A percentile compares a stretch with the other conserved stretches of the same genome.
These are phyloP conservation scores for Pseudozyma tsukubaensis DNA, from an alignment of 1,284 basidiomycete genomes.

Conservation along the genomic window DNA sequence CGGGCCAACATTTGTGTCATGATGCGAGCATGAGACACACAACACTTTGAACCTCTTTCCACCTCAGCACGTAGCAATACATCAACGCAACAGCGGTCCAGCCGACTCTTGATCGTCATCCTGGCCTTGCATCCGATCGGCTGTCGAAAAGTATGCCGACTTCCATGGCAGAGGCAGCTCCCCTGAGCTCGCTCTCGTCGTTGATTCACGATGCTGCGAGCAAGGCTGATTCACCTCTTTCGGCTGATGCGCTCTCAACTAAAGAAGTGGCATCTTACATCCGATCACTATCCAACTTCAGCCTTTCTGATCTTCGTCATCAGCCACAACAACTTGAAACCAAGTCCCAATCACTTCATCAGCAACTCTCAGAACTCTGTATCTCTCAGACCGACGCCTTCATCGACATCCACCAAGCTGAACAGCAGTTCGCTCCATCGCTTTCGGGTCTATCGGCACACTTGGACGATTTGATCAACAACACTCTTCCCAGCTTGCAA, in stretches of 20 bases:
- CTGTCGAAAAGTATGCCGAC: conserved; percentile 1
- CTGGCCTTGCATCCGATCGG: too few species aligned
- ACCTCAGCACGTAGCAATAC: neutral
- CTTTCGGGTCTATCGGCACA: conserved; percentile 21
- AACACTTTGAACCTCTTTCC: neutral
- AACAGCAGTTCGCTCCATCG: conserved; percentile 40
- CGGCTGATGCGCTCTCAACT: conserved; percentile 21
- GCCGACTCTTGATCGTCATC: too few species aligned
- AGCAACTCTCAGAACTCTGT: conserved; percentile 49
- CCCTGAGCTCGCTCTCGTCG: conserved; percentile 14
- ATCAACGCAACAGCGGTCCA: too few species aligned
- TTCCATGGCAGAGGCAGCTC: neutral
- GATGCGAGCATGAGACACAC: neutral
- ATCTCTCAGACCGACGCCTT: conserved; percentile 53
- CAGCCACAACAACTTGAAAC: conserved; percentile 40
- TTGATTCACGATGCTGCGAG: conserved; percentile 25
- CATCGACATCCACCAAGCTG: conserved; percentile 42
- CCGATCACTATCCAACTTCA: conserved; percentile 45
- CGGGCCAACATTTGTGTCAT: conserved; percentile 32
- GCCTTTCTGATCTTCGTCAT: conserved; percentile 32
- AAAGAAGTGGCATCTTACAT: conserved; percentile 42
- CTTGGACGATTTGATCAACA: conserved; percentile 26
- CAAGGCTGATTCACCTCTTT: conserved; percentile 14
- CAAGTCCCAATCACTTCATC: conserved; percentile 41
- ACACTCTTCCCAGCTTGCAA: conserved; percentile 31